Percentiles rank a stretch among this genome's conserved stretches.
Conservation (phyloP, 2,329 filamentous ascomycete genomes). For the Fusarium sp. region DNA sequence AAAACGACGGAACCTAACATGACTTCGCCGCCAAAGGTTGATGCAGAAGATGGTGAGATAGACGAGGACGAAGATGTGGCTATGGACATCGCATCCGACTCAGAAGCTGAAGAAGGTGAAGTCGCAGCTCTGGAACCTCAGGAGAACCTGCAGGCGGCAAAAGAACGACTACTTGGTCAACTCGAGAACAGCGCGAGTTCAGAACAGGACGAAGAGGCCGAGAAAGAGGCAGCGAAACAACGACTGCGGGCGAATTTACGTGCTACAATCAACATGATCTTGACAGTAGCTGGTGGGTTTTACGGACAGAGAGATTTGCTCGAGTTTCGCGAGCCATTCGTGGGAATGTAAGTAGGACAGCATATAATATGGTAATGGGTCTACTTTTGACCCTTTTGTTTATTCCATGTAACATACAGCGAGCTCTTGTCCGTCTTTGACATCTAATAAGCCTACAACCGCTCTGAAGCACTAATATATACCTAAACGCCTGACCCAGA, state of each 20-base stretch:
- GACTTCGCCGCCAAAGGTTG: slow-evolving; percentile 14
- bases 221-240: slow-evolving; percentile 48
- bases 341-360: slow-evolving; percentile 55
- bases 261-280: slow-evolving; percentile 90
- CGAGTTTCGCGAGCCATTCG: slow-evolving; percentile 76
- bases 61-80: slow-evolving; percentile 53
- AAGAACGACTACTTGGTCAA: slow-evolving; percentile 61
- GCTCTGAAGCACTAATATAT: slow-evolving; percentile 42
- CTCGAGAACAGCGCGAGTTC: slow-evolving; percentile 51
- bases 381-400: slow-evolving; percentile 24
- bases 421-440: slow-evolving; percentile 19
- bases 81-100: slow-evolving; percentile 59
- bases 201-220: slow-evolving; percentile 47
- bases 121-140: slow-evolving; percentile 42
- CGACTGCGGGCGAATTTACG: slow-evolving; percentile 66
- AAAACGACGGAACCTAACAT: neutral
- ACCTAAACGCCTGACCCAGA: slow-evolving; percentile 43
- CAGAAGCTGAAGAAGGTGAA: slow-evolving; percentile 56
- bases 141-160: slow-evolving; percentile 62
- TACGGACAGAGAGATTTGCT: slow-evolving; percentile 92
- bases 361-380: slow-evolving; percentile 19
- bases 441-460: slow-evolving; percentile 31
- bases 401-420: slow-evolving; percentile 33
- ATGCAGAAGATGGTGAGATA: slow-evolving; percentile 47
- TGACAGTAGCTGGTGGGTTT: slow-evolving; percentile 87